phyloP scores from a whole-genome alignment of 1,284 basidiomycete species.

The Trichosporon coremiiforme region DNA sequence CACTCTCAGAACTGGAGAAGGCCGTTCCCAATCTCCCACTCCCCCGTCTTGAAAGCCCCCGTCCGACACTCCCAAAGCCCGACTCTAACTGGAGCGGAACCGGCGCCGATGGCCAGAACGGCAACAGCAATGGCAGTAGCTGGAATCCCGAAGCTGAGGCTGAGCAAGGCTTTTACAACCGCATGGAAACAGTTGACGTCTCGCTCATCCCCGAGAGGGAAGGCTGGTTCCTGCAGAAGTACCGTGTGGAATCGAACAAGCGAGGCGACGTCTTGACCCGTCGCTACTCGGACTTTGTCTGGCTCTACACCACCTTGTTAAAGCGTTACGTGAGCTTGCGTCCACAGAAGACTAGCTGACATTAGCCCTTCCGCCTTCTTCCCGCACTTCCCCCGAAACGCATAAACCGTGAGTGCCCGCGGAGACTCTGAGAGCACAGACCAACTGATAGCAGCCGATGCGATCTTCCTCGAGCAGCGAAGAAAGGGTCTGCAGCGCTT shows the following conservation, averaged over 20 bases:
- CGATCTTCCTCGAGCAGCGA: constrained; percentile 83
- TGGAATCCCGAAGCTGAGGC: constrained; percentile 39
- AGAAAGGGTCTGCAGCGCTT: constrained; percentile 80
- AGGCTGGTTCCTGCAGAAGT: constrained; percentile 80
- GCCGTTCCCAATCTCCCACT: constrained; percentile 69
- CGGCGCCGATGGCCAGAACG: constrained; percentile 22
- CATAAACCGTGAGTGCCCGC: constrained; percentile 69
- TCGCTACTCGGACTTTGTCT: constrained; percentile 84
- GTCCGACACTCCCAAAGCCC: constrained; percentile 23
- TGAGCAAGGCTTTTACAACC: constrained; percentile 74
- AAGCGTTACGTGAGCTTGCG: constrained; percentile 53
- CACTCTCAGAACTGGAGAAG: constrained; percentile 77
- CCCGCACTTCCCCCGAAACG: constrained; percentile 87
- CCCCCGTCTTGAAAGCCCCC: constrained; percentile 61
- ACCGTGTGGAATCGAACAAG: constrained; percentile 77
- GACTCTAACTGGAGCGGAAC: constrained; percentile 18
- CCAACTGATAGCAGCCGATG: constrained; percentile 65
- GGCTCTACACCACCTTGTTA: constrained; percentile 78
- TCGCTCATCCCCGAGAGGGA: constrained; percentile 73
- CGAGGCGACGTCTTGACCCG: constrained; percentile 58
- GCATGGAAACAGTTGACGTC: constrained; percentile 70
- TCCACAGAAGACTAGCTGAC: not conserved
- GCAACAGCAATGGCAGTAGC: constrained; percentile 4
- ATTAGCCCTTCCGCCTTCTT: constrained; percentile 88
- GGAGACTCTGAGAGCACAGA: not conserved